A percentile compares a stretch with the other conserved stretches of the same genome.
These are phyloP conservation scores for Plectosphaerella cucumerina DNA, from an alignment of 2,329 filamentous ascomycete genomes.

Conservation along the genomic window DNA sequence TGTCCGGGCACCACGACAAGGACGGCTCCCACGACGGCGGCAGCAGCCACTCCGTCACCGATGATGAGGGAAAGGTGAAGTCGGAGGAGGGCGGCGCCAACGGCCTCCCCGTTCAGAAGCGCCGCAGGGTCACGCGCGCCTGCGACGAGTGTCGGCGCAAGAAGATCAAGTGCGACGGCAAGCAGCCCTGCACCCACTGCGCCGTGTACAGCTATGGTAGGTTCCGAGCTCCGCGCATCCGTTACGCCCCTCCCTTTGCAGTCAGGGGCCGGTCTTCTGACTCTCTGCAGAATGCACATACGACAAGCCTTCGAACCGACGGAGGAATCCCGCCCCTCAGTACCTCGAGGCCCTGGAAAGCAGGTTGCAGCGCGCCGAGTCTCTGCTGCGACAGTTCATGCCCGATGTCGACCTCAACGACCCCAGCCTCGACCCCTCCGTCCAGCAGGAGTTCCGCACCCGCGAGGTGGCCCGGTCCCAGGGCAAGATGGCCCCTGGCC, in stretches of 20 bases:
- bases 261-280: not conserved
- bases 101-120: slow-evolving; percentile 66
- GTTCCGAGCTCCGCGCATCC: slow-evolving; percentile 19
- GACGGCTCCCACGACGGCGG: slow-evolving; percentile 30
- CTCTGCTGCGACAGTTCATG: slow-evolving; percentile 71
- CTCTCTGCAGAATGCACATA: slow-evolving; percentile 76
- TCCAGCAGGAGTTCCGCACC: slow-evolving; percentile 64
- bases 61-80: slow-evolving; percentile 30
- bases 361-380: slow-evolving; percentile 78
- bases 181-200: slow-evolving; percentile 90
- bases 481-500: slow-evolving; percentile 33
- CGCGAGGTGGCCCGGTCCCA: slow-evolving; percentile 48
- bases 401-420: slow-evolving; percentile 84
- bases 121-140: slow-evolving; percentile 72
- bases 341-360: slow-evolving; percentile 88
- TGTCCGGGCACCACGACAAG: slow-evolving; percentile 26
- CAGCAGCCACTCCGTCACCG: slow-evolving; percentile 37
- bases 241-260: slow-evolving; percentile 1
- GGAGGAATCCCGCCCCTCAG: slow-evolving; percentile 85
- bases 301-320: slow-evolving; percentile 88
- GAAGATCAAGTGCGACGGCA: slow-evolving; percentile 85
- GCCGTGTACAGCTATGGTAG: slow-evolving; percentile 97
- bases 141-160: slow-evolving; percentile 81
- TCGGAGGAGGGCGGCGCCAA: slow-evolving; percentile 25
- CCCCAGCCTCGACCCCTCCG: slow-evolving; percentile 72